Evolutionary conservation across 139 green algal genomes (phyloP), one percentile per base, ranked within the genome.

Genomic region (Closterium sp.): DNA sequence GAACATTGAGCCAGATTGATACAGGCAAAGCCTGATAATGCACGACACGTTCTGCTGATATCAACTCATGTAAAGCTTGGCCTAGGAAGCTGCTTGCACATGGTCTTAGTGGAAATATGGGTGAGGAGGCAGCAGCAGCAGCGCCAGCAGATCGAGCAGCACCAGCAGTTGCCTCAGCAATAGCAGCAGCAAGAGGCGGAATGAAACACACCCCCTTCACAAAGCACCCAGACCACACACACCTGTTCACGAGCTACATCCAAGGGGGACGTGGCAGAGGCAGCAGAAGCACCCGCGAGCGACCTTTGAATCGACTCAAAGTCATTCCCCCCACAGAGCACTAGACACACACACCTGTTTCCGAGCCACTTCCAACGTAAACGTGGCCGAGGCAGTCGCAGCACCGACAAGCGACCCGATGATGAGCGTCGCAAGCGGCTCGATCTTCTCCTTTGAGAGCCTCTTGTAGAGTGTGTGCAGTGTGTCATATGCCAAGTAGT

Each of bases 401-500:
- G 89, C 91, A 27, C 91, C 91, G 4, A 88, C 91, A 6, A 45
- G 27, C n/a, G 91, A 94, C 7, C 92, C 92, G 19, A 94, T 93
- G 73, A 88, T 31, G 42, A 94, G 92, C 22, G 92, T 94, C 1
- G 70, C 89, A 4, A 94, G 29, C 30, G 90, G 94, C 22, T 70
- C 34, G 10, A 94, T 90, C 85, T 92, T 34, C 0, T 94, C 89
- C 38, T 94, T 93, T 22, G 32, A n/a, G 19, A 94, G 6, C 79
- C 42, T 85, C 50, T 90, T 93, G 89, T 94, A 94, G 29, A 86
- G 31, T 11, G 32, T 93, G 21, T 70, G 84, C 28, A 94, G 85
- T 45, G 92, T 87, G 89, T 94, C 92, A 70, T 94, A 94, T 9
- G 92, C 88, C 27, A 86, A 94, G 34, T 93, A 93, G 70, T 94